These are phyloP conservation scores for Stylonectria norvegica DNA, from an alignment of 2,329 filamentous ascomycete genomes.

Conservation along the genomic window DNA sequence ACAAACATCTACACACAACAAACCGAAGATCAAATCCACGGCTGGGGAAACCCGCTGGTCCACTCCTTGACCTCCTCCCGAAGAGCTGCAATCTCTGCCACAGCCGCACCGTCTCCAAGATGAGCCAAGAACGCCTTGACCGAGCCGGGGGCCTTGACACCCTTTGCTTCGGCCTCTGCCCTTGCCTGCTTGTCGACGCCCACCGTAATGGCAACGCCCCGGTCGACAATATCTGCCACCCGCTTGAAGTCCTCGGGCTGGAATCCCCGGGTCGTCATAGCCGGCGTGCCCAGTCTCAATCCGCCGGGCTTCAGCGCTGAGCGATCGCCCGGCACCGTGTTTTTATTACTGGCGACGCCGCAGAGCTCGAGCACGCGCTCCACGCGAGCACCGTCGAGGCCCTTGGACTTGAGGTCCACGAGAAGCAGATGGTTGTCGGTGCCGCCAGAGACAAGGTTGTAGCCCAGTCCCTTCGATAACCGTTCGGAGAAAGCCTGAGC, in stretches of 20 bases:
- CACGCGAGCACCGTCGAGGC: conserved; percentile 80
- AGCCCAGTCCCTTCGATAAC: conserved; percentile 63
- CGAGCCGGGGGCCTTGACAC: conserved; percentile 60
- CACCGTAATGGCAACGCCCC: conserved; percentile 71
- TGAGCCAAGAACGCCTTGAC: conserved; percentile 64
- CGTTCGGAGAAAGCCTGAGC: conserved; percentile 75
- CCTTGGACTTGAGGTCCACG: conserved; percentile 80
- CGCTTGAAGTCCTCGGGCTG: conserved; percentile 77
- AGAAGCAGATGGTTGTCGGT: conserved; percentile 96
- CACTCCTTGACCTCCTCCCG: conserved; percentile 67
- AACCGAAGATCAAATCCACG: conserved; percentile 27
- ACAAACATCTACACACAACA: neutral
- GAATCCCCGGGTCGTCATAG: conserved; percentile 93
- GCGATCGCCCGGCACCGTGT: conserved; percentile 90
- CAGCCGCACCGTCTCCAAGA: conserved; percentile 61
- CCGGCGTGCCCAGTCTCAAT: conserved; percentile 84
- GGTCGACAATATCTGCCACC: conserved; percentile 77
- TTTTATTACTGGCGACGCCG: conserved; percentile 94
- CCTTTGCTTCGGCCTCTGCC: conserved; percentile 61
- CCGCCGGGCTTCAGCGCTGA: conserved; percentile 89
- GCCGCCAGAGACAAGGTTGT: conserved; percentile 84
- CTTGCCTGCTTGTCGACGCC: conserved; percentile 67
- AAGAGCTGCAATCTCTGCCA: conserved; percentile 64
- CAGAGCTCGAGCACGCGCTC: conserved; percentile 85
- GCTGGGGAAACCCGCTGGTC: conserved; percentile 49